These are phyloP conservation scores for Aspergillus pseudotamarii DNA, from an alignment of 2,329 filamentous ascomycete genomes.

Conservation along the genomic window DNA sequence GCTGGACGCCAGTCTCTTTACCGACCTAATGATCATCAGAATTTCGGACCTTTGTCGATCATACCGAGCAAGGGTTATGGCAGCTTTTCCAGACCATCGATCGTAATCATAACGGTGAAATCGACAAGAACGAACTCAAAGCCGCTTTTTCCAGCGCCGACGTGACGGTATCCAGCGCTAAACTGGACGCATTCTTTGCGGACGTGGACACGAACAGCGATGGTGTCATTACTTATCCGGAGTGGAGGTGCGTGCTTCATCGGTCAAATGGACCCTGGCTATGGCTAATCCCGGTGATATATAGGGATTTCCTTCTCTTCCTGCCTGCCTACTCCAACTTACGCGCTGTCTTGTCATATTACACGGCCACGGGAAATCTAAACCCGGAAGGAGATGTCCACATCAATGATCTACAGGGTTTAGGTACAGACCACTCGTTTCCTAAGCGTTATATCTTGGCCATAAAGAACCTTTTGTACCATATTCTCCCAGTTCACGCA, in stretches of 20 bases:
- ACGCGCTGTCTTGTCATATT: conserved; percentile 84
- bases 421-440: conserved; percentile 70
- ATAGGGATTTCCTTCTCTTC: conserved; percentile 90
- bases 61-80: conserved; percentile 82
- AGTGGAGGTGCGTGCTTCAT: conserved; percentile 79
- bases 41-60: conserved; percentile 84
- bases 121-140: conserved; percentile 84
- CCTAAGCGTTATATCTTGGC: conserved; percentile 39
- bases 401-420: conserved; percentile 87
- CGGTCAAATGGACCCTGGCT: conserved; percentile 10
- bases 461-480: conserved; percentile 39
- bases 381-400: conserved; percentile 93
- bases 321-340: conserved; percentile 72
- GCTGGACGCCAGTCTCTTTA: conserved; percentile 22
- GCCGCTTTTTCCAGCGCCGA: conserved; percentile 77
- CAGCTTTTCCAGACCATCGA: conserved; percentile 86
- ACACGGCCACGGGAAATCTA: conserved; percentile 83
- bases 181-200: conserved; percentile 81
- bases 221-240: conserved; percentile 82
- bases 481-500: conserved; percentile 36
- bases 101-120: conserved; percentile 77
- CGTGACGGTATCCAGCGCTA: conserved; percentile 73
- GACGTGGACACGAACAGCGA: conserved; percentile 90
- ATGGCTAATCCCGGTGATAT: conserved; percentile 14
- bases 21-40: conserved; percentile 57